Conservation (phyloP, 192 early-diverging fungal genomes). For the Ramicandelaber brevisporus region DNA sequence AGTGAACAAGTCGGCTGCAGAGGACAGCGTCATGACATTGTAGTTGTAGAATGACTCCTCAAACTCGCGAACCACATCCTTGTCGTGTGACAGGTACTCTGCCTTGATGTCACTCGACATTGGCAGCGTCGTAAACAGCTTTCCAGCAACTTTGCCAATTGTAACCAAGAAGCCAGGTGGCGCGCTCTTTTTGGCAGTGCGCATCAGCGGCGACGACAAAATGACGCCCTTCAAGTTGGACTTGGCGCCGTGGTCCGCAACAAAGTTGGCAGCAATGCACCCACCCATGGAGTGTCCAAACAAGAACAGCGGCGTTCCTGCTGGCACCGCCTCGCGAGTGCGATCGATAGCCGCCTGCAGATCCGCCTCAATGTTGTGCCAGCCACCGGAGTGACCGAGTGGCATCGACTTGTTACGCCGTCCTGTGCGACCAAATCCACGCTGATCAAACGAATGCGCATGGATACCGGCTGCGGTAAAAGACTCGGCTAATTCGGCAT, state of each 20-base stretch:
- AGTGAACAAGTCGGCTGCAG: slow-evolving; percentile 9
- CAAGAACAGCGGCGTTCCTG: slow-evolving; percentile 21
- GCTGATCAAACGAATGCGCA: slow-evolving; percentile 25
- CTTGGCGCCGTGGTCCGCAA: slow-evolving; percentile 4
- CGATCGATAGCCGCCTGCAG: too few relatives aligned
- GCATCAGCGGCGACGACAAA: slow-evolving; percentile 10
- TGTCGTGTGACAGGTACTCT: too few relatives aligned
- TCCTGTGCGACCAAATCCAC: slow-evolving; percentile 30
- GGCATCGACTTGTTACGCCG: slow-evolving; percentile 3
- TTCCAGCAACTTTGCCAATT: slow-evolving; percentile 6
- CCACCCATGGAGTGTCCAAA: slow-evolving; percentile 32
- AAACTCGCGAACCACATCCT: too few relatives aligned
- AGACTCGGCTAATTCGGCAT: slow-evolving; percentile 15
- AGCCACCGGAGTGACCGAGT: slow-evolving; percentile 9
- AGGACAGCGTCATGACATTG: too few relatives aligned
- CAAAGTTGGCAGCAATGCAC: slow-evolving; percentile 9
- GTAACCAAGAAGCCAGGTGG: slow-evolving; percentile 7
- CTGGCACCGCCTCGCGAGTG: too few relatives aligned
- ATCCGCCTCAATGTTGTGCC: too few relatives aligned
- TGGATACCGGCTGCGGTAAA: slow-evolving; percentile 23
- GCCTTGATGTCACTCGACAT: slow-evolving; percentile 11
- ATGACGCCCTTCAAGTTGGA: slow-evolving; percentile 10
- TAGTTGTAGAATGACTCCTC: too few relatives aligned
- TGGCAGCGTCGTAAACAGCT: slow-evolving; percentile 9
- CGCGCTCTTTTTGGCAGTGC: slow-evolving; percentile 7